These are phyloP conservation scores for Bromus sterilis DNA, from an alignment of 176 grass and related monocot genomes.

Conservation along the genomic window DNA sequence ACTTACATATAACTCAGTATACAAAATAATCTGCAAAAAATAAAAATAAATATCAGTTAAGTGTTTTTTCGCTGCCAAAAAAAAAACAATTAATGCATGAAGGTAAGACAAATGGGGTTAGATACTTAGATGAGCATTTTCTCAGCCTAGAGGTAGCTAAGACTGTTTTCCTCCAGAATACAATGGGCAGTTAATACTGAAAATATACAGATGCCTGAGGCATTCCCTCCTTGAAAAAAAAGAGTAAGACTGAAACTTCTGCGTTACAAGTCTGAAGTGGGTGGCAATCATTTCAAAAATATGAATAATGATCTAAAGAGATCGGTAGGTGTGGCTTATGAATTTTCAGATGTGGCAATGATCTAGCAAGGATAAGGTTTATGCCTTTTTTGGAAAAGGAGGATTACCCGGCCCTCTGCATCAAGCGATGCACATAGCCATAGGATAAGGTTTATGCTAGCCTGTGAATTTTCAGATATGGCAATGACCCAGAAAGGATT, in stretches of 20 bases:
- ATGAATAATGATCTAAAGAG: neutral
- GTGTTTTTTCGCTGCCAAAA: neutral
- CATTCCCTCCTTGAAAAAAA: neutral
- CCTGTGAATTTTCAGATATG: neutral
- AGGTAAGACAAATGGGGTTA: neutral
- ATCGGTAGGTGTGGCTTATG: neutral
- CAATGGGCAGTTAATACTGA: neutral
- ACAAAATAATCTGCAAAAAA: constrained; percentile 75
- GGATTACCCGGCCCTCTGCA: too few relatives aligned
- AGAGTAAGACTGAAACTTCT: neutral
- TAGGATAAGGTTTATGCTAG: neutral
- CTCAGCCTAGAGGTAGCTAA: neutral
- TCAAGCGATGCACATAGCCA: too few relatives aligned
- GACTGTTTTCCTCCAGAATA: neutral
- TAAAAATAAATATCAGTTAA: constrained; percentile 9
- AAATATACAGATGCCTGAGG: neutral
- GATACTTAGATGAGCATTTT: neutral
- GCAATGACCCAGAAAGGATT: neutral
- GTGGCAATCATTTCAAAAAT: neutral
- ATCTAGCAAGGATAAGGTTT: neutral
- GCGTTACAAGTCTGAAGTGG: neutral
- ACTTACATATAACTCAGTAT: constrained; percentile 89
- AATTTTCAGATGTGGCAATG: neutral
- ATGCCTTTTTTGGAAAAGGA: too few relatives aligned
- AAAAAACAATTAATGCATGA: neutral